phyloP scores from a whole-genome alignment of 352 stramenopile genomes.

The Globisporangium heterothallicum region DNA sequence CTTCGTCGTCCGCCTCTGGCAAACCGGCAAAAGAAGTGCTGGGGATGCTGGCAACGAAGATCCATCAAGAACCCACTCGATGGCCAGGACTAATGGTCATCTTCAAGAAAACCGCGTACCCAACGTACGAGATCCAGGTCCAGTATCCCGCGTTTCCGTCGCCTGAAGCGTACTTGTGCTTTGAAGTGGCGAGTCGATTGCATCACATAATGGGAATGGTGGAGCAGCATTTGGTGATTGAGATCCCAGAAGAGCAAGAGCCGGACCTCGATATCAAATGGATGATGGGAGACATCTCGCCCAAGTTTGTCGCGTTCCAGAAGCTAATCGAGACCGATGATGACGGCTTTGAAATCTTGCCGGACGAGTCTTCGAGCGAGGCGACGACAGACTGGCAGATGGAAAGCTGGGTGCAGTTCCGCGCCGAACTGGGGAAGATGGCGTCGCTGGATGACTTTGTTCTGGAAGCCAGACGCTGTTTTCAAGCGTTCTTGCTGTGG shows the following conservation, averaged over 20 bases:
- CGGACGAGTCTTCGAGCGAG: not conserved
- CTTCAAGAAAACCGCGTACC: constrained; percentile 68
- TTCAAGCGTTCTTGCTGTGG: constrained; percentile 40
- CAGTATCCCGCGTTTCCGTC: constrained; percentile 35
- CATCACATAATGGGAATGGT: constrained; percentile 42
- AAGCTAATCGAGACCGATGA: constrained; percentile 26
- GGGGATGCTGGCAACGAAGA: constrained; percentile 20
- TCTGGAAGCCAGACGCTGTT: constrained; percentile 37
- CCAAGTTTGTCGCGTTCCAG: constrained; percentile 47
- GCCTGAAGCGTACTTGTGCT: constrained; percentile 54
- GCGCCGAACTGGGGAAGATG: constrained; percentile 29
- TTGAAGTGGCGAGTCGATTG: constrained; percentile 54
- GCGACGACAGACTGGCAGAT: constrained; percentile 29
- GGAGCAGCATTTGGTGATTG: constrained; percentile 36
- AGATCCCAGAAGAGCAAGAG: constrained; percentile 22
- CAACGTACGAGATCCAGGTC: constrained; percentile 34
- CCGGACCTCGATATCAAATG: constrained; percentile 48
- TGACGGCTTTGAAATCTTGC: constrained; percentile 14
- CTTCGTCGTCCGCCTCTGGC: constrained; percentile 5
- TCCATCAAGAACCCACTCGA: constrained; percentile 39
- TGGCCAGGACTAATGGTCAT: constrained; percentile 73
- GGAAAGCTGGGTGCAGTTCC: constrained; percentile 48
- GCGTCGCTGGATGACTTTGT: constrained; percentile 60
- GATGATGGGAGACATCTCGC: constrained; percentile 28
- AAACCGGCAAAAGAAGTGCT: constrained; percentile 20